These are phyloP conservation scores for Exobasidium rhododendri DNA, from an alignment of 1,284 basidiomycete species.

Conservation along the genomic window DNA sequence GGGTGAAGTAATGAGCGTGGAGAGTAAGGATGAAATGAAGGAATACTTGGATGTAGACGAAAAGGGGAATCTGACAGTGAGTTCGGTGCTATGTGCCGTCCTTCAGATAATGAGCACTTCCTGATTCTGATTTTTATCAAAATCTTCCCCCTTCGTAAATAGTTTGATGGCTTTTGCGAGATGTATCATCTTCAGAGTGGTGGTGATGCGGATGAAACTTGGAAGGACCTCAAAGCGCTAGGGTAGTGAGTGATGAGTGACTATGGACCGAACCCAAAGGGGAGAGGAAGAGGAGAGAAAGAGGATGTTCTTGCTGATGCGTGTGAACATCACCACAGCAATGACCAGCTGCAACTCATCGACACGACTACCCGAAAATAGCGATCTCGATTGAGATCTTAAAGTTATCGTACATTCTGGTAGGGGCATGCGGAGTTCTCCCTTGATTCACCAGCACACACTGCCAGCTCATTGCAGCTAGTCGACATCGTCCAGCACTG, in stretches of 20 bases:
- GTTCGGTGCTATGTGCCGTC: neutral
- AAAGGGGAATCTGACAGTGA: constrained; percentile 27
- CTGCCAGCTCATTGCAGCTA: neutral
- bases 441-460: too few relatives aligned
- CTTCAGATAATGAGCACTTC: neutral
- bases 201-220: constrained; percentile 37
- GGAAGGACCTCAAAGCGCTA: constrained; percentile 31
- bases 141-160: too few relatives aligned
- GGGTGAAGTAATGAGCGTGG: constrained; percentile 23
- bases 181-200: constrained; percentile 42
- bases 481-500: neutral
- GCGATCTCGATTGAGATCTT: neutral
- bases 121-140: too few relatives aligned
- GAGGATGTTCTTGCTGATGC: too few relatives aligned
- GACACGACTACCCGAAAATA: too few relatives aligned
- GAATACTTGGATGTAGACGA: constrained; percentile 37
- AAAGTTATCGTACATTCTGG: neutral
- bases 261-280: too few relatives aligned
- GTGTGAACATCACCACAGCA: neutral
- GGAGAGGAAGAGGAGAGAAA: too few relatives aligned
- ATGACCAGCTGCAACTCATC: neutral
- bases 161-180: constrained; percentile 29
- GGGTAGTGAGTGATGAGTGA: constrained; percentile 25
- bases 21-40: constrained; percentile 38
- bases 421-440: too few relatives aligned